Conservation (phyloP, 73 alveolate species). For the Breviolum minutum region DNA sequence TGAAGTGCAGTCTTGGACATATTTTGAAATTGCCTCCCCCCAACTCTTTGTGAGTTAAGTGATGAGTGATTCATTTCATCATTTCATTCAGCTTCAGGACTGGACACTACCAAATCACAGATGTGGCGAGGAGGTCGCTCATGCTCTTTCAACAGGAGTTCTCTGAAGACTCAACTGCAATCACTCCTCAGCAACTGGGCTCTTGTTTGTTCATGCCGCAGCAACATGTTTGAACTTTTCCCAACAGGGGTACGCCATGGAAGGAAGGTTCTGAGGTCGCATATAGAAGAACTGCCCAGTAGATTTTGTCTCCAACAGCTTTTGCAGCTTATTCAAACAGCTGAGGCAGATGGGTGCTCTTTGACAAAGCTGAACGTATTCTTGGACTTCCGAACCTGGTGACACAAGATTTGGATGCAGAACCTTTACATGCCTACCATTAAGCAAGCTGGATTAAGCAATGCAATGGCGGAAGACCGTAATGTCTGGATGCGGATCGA, state of each 20-base stretch:
- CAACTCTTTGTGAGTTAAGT: no score
- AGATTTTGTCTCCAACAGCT: neutral
- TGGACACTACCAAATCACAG: conserved; percentile 54
- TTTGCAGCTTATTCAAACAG: neutral
- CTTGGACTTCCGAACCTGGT: no score
- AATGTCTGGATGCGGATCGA: no score
- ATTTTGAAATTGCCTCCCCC: no score
- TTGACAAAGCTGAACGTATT: no score
- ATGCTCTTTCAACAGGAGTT: neutral
- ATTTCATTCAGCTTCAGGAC: neutral
- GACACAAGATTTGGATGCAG: no score
- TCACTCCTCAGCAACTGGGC: neutral
- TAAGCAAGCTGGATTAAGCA: no score
- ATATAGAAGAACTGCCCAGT: neutral
- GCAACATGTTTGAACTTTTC: neutral
- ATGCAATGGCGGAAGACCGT: no score
- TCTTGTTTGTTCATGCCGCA: neutral
- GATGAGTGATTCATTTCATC: no score
- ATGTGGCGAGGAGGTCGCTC: conserved; percentile 54
- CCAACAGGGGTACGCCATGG: neutral
- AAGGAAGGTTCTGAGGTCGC: neutral
- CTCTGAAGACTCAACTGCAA: neutral
- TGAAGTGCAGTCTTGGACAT: no score
- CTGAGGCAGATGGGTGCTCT: no score
- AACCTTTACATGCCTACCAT: no score